Conservation (phyloP, 805 yeast genomes). For the Starmerella floris region DNA sequence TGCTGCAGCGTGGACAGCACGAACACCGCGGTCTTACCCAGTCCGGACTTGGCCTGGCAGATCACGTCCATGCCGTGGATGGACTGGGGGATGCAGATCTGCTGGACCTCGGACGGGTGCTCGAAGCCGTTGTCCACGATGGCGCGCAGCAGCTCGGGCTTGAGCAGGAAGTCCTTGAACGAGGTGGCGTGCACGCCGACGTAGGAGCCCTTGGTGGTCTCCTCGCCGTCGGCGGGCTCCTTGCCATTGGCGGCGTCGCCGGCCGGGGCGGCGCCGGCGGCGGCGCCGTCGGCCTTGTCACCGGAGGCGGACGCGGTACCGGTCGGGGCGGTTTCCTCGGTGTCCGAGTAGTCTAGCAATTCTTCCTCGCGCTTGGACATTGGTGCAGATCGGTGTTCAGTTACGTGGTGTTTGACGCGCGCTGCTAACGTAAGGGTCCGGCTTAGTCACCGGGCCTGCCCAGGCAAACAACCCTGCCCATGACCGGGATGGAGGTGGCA, state of each 20-base stretch:
- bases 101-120: constrained; percentile 99
- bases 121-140: constrained; percentile 98
- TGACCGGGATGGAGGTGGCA: too few species aligned
- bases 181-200: constrained; percentile 98
- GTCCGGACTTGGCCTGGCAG: constrained; percentile 99
- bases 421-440: too few species aligned
- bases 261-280: constrained; percentile 30
- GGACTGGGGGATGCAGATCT: constrained; percentile 95
- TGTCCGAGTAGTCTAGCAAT: constrained; percentile 95
- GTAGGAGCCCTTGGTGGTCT: constrained; percentile 78
- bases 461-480: too few species aligned
- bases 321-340: constrained; percentile 76
- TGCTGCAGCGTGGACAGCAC: constrained; percentile 93
- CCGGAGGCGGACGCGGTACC: constrained; percentile 6
- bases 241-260: constrained; percentile 12
- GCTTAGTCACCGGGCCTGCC: too few species aligned
- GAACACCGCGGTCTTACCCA: constrained; percentile 97
- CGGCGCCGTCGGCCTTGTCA: constrained; percentile 22
- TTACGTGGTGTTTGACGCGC: too few species aligned
- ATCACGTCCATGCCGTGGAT: constrained; percentile 94
- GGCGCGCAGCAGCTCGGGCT: constrained; percentile 94
- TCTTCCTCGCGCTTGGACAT: constrained; percentile 71
- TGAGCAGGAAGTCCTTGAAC: constrained; percentile 90
- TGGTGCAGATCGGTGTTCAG: too few species aligned
- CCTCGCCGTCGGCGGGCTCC: constrained; percentile 9